Percentiles rank a stretch among this genome's conserved stretches.
Conservation (phyloP, 1,139 yeast species). For the Starmera stellimalicola region DNA sequence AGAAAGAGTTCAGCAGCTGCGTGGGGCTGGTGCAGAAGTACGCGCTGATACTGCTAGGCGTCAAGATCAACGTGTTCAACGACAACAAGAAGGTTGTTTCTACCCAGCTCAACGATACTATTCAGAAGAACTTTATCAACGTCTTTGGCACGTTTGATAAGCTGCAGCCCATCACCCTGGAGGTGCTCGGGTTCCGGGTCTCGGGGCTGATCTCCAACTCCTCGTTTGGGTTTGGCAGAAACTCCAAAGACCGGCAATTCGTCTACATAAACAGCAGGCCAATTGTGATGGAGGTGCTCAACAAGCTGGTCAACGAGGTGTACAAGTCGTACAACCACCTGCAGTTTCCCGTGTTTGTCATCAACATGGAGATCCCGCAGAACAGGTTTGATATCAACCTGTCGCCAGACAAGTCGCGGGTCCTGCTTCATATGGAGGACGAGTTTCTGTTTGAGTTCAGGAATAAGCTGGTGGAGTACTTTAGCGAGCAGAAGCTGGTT, state of each 20-base stretch:
- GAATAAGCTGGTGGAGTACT: conserved; percentile 31
- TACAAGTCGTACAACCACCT: conserved; percentile 62
- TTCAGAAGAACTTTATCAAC: conserved; percentile 50
- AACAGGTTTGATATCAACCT: conserved; percentile 67
- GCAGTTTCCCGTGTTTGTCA: conserved; percentile 65
- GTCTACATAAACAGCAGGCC: conserved; percentile 74
- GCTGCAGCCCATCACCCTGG: conserved; percentile 28
- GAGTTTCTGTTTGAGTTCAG: conserved; percentile 43
- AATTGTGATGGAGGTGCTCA: conserved; percentile 43
- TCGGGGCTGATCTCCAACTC: conserved; percentile 64
- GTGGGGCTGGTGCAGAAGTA: conserved; percentile 57
- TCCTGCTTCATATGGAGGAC: conserved; percentile 60
- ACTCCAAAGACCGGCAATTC: conserved; percentile 65
- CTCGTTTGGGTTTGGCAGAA: conserved; percentile 69
- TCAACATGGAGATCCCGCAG: conserved; percentile 48
- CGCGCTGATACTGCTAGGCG: conserved; percentile 48
- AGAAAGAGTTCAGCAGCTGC: conserved; percentile 64
- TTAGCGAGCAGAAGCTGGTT: conserved; percentile 34
- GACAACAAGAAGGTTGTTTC: conserved; percentile 36
- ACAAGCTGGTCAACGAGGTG: conserved; percentile 59
- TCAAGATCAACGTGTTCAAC: conserved; percentile 53
- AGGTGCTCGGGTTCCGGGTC: conserved; percentile 22
- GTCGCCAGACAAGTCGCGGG: conserved; percentile 79
- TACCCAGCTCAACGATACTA: conserved; percentile 37
- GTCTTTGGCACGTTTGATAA: conserved; percentile 67